Conservation (phyloP, 2,329 filamentous ascomycete genomes). For the Aspergillus brunneoviolaceus region DNA sequence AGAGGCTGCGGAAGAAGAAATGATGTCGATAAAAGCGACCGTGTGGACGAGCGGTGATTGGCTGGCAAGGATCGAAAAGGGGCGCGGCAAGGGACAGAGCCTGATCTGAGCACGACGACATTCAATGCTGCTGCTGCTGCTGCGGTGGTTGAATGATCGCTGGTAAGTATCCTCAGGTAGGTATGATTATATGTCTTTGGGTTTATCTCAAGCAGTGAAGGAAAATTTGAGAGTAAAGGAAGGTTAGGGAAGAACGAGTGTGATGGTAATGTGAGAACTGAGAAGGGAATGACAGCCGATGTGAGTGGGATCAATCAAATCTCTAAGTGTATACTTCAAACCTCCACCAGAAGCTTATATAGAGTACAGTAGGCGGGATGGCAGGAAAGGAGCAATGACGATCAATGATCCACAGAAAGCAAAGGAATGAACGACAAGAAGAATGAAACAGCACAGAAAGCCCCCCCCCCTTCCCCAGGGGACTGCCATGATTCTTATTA, state of each 20-base stretch:
- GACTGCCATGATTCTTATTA: slow-evolving; percentile 5
- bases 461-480: background rate
- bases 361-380: background rate
- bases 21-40: slow-evolving; percentile 10
- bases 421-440: background rate
- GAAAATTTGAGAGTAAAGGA: background rate
- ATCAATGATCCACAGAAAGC: slow-evolving; percentile 1
- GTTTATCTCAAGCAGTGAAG: too few species aligned
- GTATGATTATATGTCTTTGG: too few species aligned
- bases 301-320: background rate
- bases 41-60: slow-evolving; percentile 21
- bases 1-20: background rate
- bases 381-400: background rate
- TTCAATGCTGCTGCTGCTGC: slow-evolving; percentile 7
- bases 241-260: background rate
- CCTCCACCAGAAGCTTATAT: background rate
- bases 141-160: background rate
- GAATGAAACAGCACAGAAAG: background rate
- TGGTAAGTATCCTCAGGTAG: background rate
- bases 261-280: too few species aligned
- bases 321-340: background rate
- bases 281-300: background rate
- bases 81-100: slow-evolving; percentile 21
- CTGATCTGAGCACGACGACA: slow-evolving; percentile 25
- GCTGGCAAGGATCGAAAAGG: slow-evolving; percentile 24